Evolutionary conservation across 805 yeast genomes (phyloP), one percentile per base, ranked within the genome.

Genomic region (Cyberlindnera mycetangii): DNA sequence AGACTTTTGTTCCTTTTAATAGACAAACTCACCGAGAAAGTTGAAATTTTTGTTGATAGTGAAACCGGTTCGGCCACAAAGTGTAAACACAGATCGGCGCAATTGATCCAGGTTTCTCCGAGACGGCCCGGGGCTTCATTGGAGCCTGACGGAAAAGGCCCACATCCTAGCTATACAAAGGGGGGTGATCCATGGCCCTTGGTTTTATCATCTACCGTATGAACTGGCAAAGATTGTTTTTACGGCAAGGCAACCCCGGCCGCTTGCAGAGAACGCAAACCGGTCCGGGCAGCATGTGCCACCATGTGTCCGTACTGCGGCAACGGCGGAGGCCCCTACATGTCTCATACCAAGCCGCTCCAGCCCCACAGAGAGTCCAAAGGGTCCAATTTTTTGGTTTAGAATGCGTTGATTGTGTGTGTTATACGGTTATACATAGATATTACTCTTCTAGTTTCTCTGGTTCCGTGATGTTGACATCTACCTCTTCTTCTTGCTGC

Each of bases 31-130:
- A 25, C 28, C n/a, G 33, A 16, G 33, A 30, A 30, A 30, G 33
- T 16, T 30, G 33, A 30, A 30, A 30, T 30, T 30, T 30, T 30
- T 30, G 33, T 8, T 30, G 18, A 24, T 22, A n/a, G 28, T 35
- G 31, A 35, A 22, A 35, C 38, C 38, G 38, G 38, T 35, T 35
- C 38, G 31, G 38, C 38, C 38, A 35, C 17, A 5, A 33, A 18
- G 15, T 33, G 37, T 33, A 33, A 33, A 33, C 37, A 33, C 17
- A 33, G 37, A 33, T 33, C 37, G 24, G 37, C 37, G 17, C 35
- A 18, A 8, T 17, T 32, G 28, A 25, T 25, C 28, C 12, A 25
- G n/a, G 12, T 10, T 25, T 25, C 14, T 7, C 12, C 14, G 28
- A 10, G 28, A 10, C 28, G 6, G n/a, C 16, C 14, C 14, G 7